These are phyloP conservation scores for Ceratocystiopsis sp. DNA, from an alignment of 2,329 filamentous ascomycete species.

Conservation along the genomic window DNA sequence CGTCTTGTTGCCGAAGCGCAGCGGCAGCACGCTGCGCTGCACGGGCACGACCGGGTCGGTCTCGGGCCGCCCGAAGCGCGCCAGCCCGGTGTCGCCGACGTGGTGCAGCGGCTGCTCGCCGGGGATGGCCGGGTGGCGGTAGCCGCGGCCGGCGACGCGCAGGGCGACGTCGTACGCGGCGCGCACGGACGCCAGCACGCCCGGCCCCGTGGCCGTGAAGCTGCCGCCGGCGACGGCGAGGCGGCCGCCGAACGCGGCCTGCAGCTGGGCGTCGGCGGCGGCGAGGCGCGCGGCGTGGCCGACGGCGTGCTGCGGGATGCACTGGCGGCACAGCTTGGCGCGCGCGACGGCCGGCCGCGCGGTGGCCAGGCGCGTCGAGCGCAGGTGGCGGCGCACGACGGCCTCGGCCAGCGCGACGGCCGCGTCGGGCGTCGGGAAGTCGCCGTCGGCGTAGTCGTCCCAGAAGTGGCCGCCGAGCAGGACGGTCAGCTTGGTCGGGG, in stretches of 20 bases:
- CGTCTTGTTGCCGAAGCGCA: constrained; percentile 7
- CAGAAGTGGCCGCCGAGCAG: constrained; percentile 94
- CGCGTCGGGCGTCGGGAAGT: constrained; percentile 46
- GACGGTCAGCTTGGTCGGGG: constrained; percentile 75
- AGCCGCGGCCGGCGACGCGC: constrained; percentile 16
- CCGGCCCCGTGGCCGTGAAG: constrained; percentile 32
- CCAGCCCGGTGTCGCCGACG: constrained; percentile 11
- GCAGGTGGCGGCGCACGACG: constrained; percentile 57
- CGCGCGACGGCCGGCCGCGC: constrained; percentile 28
- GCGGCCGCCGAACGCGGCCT: constrained; percentile 37
- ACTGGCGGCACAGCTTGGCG: constrained; percentile 44
- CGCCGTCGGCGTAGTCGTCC: constrained; percentile 30
- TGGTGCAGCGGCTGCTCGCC: constrained; percentile 3
- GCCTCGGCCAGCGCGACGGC: constrained; percentile 52
- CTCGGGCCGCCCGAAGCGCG: constrained; percentile 5
- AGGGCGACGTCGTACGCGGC: constrained; percentile 28
- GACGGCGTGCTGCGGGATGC: constrained; percentile 80
- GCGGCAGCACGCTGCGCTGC: background rate
- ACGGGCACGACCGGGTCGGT: constrained; percentile 2
- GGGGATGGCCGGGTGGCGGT: background rate
- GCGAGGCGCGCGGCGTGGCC: constrained; percentile 53
- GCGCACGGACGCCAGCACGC: constrained; percentile 33
- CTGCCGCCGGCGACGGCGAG: constrained; percentile 46
- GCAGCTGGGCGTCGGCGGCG: constrained; percentile 36
- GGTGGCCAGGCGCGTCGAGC: constrained; percentile 30